phyloP scores from a whole-genome alignment of 192 early-diverging fungal species.

The Coemansia pectinata region DNA sequence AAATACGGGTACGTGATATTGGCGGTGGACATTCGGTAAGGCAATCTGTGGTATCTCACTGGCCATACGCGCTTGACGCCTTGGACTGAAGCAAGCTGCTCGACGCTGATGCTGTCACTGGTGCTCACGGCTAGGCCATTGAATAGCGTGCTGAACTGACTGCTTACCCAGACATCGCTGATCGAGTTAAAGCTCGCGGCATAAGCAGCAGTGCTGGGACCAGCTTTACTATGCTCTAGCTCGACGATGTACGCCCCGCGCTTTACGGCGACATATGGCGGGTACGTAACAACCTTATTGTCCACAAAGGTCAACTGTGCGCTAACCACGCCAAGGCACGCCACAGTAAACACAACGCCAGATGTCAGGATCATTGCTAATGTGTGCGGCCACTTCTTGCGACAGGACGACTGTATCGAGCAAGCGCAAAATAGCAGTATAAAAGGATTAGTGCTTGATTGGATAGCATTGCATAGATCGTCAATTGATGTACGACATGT shows the following conservation, averaged over 20 bases:
- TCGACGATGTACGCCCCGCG: constrained; percentile 34
- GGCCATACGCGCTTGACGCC: constrained; percentile 38
- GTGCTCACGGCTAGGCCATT: constrained; percentile 23
- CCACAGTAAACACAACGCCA: background rate
- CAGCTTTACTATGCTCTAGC: constrained; percentile 13
- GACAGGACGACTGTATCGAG: background rate
- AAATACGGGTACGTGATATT: constrained; percentile 11
- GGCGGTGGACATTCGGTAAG: background rate
- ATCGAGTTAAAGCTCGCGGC: constrained; percentile 12
- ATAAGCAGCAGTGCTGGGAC: constrained; percentile 3
- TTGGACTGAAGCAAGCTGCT: constrained; percentile 22
- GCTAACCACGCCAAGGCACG: background rate
- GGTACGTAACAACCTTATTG: constrained; percentile 16
- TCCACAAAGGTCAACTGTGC: background rate
- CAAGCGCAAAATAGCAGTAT: too few relatives aligned
- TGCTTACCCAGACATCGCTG: constrained; percentile 9
- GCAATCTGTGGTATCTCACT: constrained; percentile 14
- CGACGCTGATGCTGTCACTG: background rate
- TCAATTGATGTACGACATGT: background rate
- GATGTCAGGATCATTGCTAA: background rate
- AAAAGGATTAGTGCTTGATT: background rate
- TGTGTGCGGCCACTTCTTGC: background rate
- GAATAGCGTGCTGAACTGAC: constrained; percentile 17
- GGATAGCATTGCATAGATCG: background rate
- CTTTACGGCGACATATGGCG: constrained; percentile 12